These are phyloP conservation scores for Pseudogymnoascus sp. DNA, from an alignment of 2,329 filamentous ascomycete genomes.

Conservation along the genomic window DNA sequence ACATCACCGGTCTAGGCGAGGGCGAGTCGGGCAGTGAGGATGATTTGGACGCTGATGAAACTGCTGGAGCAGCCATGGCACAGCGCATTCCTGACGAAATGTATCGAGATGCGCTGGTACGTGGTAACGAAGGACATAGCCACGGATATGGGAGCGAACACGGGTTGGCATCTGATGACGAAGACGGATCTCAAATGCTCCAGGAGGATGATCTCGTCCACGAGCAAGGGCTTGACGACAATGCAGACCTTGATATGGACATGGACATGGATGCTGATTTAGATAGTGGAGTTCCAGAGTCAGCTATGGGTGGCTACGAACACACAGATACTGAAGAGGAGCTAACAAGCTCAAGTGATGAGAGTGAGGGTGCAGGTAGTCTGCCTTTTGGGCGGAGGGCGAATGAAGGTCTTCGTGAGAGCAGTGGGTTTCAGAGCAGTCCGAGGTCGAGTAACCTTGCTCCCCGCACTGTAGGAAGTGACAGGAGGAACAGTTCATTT, in stretches of 20 bases:
- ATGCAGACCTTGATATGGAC: conserved; percentile 30
- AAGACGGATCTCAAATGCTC: conserved; percentile 49
- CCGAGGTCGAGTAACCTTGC: conserved; percentile 1
- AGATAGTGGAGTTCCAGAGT: conserved; percentile 63
- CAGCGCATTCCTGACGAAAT: conserved; percentile 49
- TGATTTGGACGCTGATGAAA: conserved; percentile 34
- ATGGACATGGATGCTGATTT: conserved; percentile 60
- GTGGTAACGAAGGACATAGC: conserved; percentile 40
- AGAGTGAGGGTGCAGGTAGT: conserved; percentile 29
- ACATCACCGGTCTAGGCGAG: conserved; percentile 31
- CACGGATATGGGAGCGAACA: conserved; percentile 35
- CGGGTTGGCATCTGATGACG: conserved; percentile 46
- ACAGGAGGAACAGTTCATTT: not conserved
- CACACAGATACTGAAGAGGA: conserved; percentile 69
- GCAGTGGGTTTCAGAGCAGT: conserved; percentile 1
- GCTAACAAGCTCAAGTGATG: conserved; percentile 41
- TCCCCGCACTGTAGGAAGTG: not conserved
- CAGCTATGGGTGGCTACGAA: conserved; percentile 56
- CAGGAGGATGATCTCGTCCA: conserved; percentile 52
- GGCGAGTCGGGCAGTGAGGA: conserved; percentile 34
- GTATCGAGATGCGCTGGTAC: conserved; percentile 49
- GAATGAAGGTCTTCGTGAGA: not conserved
- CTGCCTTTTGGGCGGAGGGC: not conserved
- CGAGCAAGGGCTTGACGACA: conserved; percentile 24
- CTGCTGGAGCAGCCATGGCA: conserved; percentile 17